Base-by-base conservation (phyloP, 768 basidiomycete genomes). In the Floccularia luteovirens region DNA sequence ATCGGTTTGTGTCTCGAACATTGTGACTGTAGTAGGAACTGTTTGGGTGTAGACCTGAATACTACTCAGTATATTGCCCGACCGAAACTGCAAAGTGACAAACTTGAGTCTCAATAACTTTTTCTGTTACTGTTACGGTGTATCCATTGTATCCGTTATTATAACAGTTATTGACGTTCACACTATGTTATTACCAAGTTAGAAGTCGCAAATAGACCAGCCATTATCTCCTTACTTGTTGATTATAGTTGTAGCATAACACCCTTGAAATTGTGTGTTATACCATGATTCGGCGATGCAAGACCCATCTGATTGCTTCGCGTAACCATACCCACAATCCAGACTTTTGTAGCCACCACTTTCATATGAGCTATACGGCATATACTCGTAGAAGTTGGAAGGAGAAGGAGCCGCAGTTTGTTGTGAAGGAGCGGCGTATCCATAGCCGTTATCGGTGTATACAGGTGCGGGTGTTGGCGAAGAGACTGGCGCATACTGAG, bases 241-340 rank as follows among this genome's bases (percentile, higher is more conserved):
- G 62, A 82, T 80, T 57, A 82, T 77, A 43, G 72, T 75, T 16
- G 73, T 75, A 35, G 71, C 77, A 49, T 83, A 82, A 59, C 82
- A 83, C 36, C 77, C 77, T 35, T 60, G 44, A 19, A 61, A 52
- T 36, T 62, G 56, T 16, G 52, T 48, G 27, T 51, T 62, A 50
- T 65, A 72, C 82, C 83, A 85, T 38, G 70, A 68, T 54, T 74
- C 55, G 19, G 62, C 48, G 16, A 58, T 43, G 56, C 83, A 86
- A 35, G 62, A 66, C 24, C 79, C 79, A 54, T 80, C 70, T 7
- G 55, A 60, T 41, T 55, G 58, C 60, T 80, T 82, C 35, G 57
- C 49, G 51, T 78, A 79, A 19, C 82, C 83, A 53, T 87, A 87
- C 37, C 83, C 83, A 53, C 83, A 87, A 47, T 70, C 59, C 56